Evolutionary conservation across 352 stramenopile species (phyloP).

Genomic region (Globisporangium viniferum): DNA sequence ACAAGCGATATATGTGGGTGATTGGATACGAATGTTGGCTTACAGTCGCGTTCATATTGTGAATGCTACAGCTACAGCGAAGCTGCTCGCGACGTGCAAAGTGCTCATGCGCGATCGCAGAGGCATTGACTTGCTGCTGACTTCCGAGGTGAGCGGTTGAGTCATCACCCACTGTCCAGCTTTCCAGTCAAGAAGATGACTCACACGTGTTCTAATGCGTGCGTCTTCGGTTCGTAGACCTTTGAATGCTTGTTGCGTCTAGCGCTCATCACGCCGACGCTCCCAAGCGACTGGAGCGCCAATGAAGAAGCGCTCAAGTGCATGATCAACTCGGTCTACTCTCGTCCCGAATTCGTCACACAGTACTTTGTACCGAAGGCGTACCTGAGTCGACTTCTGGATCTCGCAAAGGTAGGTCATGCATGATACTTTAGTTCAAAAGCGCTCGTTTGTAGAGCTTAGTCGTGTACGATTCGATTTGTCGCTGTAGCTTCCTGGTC

Average conservation of each 20-base stretch:
- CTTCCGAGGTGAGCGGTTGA: constrained; percentile 25
- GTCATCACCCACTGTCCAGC: not conserved
- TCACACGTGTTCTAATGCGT: not conserved
- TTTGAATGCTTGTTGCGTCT: constrained; percentile 34
- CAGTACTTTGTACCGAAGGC: constrained; percentile 23
- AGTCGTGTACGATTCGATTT: not conserved
- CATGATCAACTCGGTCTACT: constrained; percentile 66
- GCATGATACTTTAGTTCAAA: not conserved
- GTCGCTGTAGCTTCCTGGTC: constrained; percentile 9
- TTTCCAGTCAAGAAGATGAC: not conserved
- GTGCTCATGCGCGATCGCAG: constrained; percentile 67
- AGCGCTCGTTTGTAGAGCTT: not conserved
- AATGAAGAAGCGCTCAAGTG: constrained; percentile 66
- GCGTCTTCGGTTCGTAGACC: constrained; percentile 18
- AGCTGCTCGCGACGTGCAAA: constrained; percentile 42
- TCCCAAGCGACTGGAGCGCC: constrained; percentile 16
- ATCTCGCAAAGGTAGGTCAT: constrained; percentile 18
- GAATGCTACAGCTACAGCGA: constrained; percentile 7
- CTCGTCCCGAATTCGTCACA: constrained; percentile 49
- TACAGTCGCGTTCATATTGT: not conserved
- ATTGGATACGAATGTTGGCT: not conserved
- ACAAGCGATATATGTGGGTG: not conserved
- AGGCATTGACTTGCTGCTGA: constrained; percentile 56
- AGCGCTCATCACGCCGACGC: constrained; percentile 13
- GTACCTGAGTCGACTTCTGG: constrained; percentile 27